These are phyloP conservation scores for Fusarium incarnatum DNA, from an alignment of 2,329 filamentous ascomycete species.

Conservation along the genomic window DNA sequence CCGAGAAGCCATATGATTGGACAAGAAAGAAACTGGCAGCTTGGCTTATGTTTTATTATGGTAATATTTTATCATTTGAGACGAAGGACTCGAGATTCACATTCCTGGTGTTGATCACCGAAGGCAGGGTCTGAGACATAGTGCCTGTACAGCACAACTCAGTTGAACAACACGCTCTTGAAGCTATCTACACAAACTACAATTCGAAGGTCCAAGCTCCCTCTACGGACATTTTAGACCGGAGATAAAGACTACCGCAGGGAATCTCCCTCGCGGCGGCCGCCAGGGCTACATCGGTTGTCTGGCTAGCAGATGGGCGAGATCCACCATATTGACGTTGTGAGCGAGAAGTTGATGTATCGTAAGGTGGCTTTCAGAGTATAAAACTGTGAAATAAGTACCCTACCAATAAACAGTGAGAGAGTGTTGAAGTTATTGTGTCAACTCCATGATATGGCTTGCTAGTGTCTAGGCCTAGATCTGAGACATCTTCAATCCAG, in stretches of 20 bases:
- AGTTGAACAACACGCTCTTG: not conserved
- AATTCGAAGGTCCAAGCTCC: not conserved
- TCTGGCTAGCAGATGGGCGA: conserved; percentile 15
- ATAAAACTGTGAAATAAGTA: not conserved
- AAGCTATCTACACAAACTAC: not conserved
- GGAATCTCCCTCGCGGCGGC: not conserved
- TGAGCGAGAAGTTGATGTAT: not conserved
- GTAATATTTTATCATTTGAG: not conserved
- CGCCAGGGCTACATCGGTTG: conserved; percentile 10
- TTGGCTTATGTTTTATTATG: not conserved
- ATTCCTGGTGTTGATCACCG: conserved; percentile 10
- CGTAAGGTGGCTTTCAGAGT: not conserved
- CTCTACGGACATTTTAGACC: not conserved
- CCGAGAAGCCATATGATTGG: not conserved
- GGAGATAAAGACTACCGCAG: not conserved
- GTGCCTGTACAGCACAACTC: not conserved
- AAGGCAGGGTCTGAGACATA: not conserved
- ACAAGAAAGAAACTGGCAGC: not conserved
- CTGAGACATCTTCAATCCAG: conserved; percentile 18
- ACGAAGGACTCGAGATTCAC: not conserved
- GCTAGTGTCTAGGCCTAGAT: not conserved
- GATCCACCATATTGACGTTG: not conserved
- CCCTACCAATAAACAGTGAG: not conserved
- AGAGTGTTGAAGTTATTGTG: conserved; percentile 3
- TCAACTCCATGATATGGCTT: conserved; percentile 3